Base-by-base conservation (phyloP, 2,329 filamentous ascomycete genomes). In the Sporothrix inflata region DNA sequence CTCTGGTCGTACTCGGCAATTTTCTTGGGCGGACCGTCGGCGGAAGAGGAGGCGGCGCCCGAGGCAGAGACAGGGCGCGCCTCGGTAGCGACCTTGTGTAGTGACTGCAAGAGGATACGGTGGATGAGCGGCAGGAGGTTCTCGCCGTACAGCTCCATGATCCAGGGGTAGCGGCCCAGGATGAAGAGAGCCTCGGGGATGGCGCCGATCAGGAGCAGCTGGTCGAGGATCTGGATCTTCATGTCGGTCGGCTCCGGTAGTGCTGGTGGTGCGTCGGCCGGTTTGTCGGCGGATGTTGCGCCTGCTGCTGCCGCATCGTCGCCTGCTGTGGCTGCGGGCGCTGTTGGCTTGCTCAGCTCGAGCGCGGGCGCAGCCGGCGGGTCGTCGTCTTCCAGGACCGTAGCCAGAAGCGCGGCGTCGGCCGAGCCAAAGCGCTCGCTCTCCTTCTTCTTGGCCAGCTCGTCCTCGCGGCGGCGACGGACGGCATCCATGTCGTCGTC, bases 141-240 rank as follows among this genome's bases (percentile, higher is more conserved):
- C 61, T 97, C 93, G 0, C 93, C 90, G 75, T 93, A 95, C 4
- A 91, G 89, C 73, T 98, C 94, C 12, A 94, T 88, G 65, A 99
- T 87, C 94, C 96, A 99, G 16, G 94, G 93, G 77, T 97, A 97
- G 70, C 92, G 91, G 45, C 95, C 95, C 8, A 81, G 87, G 71
- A 99, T 93, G 80, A 95, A 98, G 1, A 99, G 85, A 1, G 96
- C 91, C 81, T 99, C 96, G 0, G 96, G 96, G 45, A 99, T 86
- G 38, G 96, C 95, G 53, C 97, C 96, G 72, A 98, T 96, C 4
- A 92, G 92, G 1, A 99, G 87, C 19, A 99, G 85, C 76, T 94
- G 94, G 75, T 92, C 93, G 27, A 99, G 85, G 0, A 99, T 85
- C 60, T 91, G 85, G 0, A 95, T 90, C 81, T 99, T 99, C 78